Evolutionary conservation across 495 filamentous ascomycete genomes (phyloP).

Genomic region (Parmelia sp.): DNA sequence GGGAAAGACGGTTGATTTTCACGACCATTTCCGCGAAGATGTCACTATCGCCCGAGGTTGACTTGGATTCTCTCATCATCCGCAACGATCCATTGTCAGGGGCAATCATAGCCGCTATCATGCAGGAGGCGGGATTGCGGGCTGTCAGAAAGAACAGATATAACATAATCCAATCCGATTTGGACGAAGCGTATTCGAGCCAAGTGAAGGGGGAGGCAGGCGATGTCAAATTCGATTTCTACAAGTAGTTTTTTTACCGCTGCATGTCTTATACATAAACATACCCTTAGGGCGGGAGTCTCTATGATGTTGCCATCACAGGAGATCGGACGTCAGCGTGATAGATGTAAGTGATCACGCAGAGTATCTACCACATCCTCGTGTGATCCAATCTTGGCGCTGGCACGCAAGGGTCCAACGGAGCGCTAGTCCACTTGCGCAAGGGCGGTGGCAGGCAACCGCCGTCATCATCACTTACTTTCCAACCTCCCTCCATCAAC

Average conservation of each 20-base stretch:
- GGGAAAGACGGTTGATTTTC: slow-evolving; percentile 94
- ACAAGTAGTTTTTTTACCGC: slow-evolving; percentile 35
- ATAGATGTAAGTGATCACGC: background rate
- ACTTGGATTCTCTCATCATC: slow-evolving; percentile 90
- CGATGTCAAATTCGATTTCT: slow-evolving; percentile 52
- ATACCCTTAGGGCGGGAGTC: background rate
- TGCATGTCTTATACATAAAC: background rate
- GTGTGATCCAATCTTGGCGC: background rate
- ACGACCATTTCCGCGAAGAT: slow-evolving; percentile 92
- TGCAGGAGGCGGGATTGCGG: slow-evolving; percentile 95
- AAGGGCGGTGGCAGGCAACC: slow-evolving; percentile 14
- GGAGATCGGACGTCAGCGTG: background rate
- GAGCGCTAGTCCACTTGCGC: slow-evolving; percentile 4
- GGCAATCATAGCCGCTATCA: slow-evolving; percentile 95
- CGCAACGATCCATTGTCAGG: slow-evolving; percentile 93
- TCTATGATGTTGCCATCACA: background rate
- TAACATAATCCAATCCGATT: slow-evolving; percentile 93
- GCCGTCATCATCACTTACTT: slow-evolving; percentile 10
- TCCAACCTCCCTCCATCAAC: slow-evolving; percentile 5
- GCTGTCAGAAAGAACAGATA: slow-evolving; percentile 97
- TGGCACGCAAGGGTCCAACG: background rate
- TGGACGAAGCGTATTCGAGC: slow-evolving; percentile 91
- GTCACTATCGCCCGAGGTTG: slow-evolving; percentile 92
- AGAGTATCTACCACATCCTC: background rate
- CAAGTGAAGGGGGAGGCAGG: slow-evolving; percentile 87